Percentiles rank a stretch among this genome's conserved stretches.
These are phyloP conservation scores for Penicillium hesseltinei DNA, from an alignment of 2,329 filamentous ascomycete genomes.

Conservation along the genomic window DNA sequence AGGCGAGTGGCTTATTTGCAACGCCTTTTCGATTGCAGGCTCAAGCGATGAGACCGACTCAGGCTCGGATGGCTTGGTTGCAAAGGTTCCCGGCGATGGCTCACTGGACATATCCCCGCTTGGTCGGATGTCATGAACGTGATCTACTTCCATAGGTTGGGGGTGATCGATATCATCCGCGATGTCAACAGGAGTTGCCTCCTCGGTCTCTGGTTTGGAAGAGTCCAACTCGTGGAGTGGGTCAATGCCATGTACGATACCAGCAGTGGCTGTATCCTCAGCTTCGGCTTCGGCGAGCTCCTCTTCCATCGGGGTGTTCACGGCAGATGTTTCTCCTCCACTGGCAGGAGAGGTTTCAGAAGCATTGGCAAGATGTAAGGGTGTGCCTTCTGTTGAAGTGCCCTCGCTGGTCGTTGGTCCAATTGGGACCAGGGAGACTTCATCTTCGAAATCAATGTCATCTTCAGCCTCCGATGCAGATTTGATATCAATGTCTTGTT, in stretches of 20 bases:
- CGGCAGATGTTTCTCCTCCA: constrained; percentile 10
- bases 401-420: constrained; percentile 24
- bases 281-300: background rate
- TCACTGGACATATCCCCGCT: constrained; percentile 41
- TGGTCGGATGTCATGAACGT: constrained; percentile 24
- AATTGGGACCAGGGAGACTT: constrained; percentile 37
- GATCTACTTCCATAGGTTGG: constrained; percentile 17
- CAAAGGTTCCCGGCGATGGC: constrained; percentile 44
- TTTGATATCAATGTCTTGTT: constrained; percentile 27
- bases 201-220: background rate
- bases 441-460: constrained; percentile 33
- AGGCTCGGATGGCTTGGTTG: constrained; percentile 46
- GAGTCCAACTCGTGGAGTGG: background rate
- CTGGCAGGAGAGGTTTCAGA: constrained; percentile 15
- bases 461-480: constrained; percentile 23
- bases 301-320: constrained; percentile 15
- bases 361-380: constrained; percentile 21
- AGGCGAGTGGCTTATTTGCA: constrained; percentile 41
- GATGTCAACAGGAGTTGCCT: background rate
- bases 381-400: constrained; percentile 30
- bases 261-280: background rate
- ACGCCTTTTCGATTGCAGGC: constrained; percentile 31
- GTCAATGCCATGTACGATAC: background rate
- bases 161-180: constrained; percentile 4
- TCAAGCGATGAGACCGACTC: constrained; percentile 46